Evolutionary conservation across 257 asterid genomes (phyloP).

Genomic region (Cordia subcordata): DNA sequence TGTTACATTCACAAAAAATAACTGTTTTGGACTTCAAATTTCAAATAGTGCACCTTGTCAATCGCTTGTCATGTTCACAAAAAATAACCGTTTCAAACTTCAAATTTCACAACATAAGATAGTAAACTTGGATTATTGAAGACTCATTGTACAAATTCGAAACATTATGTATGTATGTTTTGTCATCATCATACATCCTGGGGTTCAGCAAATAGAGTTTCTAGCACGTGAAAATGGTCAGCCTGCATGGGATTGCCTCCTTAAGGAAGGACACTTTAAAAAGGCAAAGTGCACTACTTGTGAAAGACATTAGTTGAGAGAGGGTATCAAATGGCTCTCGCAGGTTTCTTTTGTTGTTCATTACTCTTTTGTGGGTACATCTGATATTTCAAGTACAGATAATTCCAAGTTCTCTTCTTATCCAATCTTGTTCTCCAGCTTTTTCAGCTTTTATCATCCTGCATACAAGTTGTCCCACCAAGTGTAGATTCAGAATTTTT

Average conservation of each 20-base stretch:
- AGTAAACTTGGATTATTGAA: no score
- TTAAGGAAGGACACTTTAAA: neutral
- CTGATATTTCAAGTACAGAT: conserved; percentile 45
- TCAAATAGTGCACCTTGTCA: no score
- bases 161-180: no score
- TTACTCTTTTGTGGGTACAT: conserved; percentile 23
- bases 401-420: conserved; percentile 27
- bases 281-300: neutral
- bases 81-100: no score
- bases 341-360: conserved; percentile 14
- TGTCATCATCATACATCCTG: no score
- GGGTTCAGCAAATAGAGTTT: neutral
- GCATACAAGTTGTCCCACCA: conserved; percentile 42
- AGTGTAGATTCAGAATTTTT: conserved; percentile 25
- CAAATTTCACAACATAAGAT: no score
- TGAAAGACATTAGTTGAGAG: no score
- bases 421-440: conserved; percentile 19
- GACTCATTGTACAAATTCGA: no score
- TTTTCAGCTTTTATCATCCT: conserved; percentile 22
- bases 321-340: no score
- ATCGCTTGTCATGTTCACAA: no score
- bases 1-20: no score
- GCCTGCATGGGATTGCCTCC: conserved; percentile 9
- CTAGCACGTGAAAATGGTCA: conserved; percentile 23
- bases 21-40: no score